Evolutionary conservation across 768 basidiomycete species (phyloP).

Genomic region (Strobilomyces echinocephalus): DNA sequence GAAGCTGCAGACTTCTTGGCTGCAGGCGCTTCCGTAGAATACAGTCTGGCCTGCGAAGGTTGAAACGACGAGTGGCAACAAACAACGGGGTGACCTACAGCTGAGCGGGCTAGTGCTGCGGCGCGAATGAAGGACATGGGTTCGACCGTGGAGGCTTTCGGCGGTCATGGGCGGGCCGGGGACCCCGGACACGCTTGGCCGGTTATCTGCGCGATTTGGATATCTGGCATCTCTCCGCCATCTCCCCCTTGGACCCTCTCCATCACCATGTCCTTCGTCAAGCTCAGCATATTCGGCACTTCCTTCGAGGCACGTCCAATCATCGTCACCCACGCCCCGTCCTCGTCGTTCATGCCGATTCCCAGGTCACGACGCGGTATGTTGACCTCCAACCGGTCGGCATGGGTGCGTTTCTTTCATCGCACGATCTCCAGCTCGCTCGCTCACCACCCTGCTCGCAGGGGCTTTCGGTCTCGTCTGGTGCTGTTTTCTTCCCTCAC

Average conservation of each 20-base stretch:
- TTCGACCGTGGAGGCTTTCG: not conserved
- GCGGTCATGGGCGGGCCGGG: not conserved
- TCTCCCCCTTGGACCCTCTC: conserved; percentile 10
- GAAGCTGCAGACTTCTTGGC: conserved; percentile 48
- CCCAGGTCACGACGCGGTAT: conserved; percentile 94
- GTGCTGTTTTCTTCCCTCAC: conserved; percentile 38
- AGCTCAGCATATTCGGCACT: conserved; percentile 97
- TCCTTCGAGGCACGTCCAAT: conserved; percentile 75
- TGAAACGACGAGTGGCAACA: not conserved
- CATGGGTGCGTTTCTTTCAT: conserved; percentile 68
- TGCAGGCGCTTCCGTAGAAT: conserved; percentile 41
- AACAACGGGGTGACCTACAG: conserved; percentile 33
- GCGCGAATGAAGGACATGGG: conserved; percentile 44
- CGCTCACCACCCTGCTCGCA: conserved; percentile 17
- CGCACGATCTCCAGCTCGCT: conserved; percentile 2
- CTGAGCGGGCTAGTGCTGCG: conserved; percentile 38
- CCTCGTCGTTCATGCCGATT: conserved; percentile 16
- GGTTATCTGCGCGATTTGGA: conserved; percentile 16
- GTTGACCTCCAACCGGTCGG: conserved; percentile 98
- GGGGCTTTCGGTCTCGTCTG: conserved; percentile 98
- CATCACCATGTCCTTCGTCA: conserved; percentile 81
- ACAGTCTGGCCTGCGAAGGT: conserved; percentile 37
- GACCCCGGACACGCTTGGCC: conserved; percentile 22
- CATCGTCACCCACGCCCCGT: not conserved
- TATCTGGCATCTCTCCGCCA: conserved; percentile 15